Evolutionary conservation across 208 protist species (phyloP).

Genomic region (Acanthamoeba lenticulata): DNA sequence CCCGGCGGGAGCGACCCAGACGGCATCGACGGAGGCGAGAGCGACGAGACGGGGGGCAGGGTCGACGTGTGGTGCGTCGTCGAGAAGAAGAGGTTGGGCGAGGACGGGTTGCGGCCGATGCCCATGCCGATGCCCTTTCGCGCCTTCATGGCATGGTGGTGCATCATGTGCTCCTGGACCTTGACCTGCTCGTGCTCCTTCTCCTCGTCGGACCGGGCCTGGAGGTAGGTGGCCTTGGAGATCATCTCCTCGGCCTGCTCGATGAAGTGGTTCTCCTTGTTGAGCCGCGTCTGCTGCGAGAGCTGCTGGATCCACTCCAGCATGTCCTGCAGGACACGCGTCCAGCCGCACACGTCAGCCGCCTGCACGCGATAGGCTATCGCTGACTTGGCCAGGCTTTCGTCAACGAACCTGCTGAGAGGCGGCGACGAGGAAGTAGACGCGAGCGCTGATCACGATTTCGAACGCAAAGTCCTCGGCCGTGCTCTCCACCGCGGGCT

Average conservation of each 20-base stretch:
- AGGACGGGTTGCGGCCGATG: not conserved
- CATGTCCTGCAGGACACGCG: not conserved
- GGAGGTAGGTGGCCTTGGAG: conserved; percentile 40
- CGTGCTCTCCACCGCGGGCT: not conserved
- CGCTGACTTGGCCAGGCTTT: too few relatives aligned
- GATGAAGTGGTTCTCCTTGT: conserved; percentile 46
- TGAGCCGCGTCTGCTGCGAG: not conserved
- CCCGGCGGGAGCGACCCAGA: too few relatives aligned
- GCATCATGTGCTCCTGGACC: too few relatives aligned
- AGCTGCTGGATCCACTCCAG: conserved; percentile 38
- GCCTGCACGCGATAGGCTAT: too few relatives aligned
- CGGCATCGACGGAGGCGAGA: not conserved
- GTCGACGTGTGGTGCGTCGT: not conserved
- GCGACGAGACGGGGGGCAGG: not conserved
- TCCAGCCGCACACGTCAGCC: not conserved
- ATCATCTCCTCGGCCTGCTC: conserved; percentile 47
- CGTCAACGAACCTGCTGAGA: not conserved
- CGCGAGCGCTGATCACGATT: not conserved
- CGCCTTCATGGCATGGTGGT: too few relatives aligned
- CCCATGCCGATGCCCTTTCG: not conserved
- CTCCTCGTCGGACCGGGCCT: not conserved
- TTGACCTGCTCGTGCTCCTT: not conserved
- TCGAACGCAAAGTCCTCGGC: conserved; percentile 10
- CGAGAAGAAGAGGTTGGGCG: not conserved
- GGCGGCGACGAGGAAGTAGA: not conserved